phyloP scores from a whole-genome alignment of 768 basidiomycete species.

The Suillus americanus region DNA sequence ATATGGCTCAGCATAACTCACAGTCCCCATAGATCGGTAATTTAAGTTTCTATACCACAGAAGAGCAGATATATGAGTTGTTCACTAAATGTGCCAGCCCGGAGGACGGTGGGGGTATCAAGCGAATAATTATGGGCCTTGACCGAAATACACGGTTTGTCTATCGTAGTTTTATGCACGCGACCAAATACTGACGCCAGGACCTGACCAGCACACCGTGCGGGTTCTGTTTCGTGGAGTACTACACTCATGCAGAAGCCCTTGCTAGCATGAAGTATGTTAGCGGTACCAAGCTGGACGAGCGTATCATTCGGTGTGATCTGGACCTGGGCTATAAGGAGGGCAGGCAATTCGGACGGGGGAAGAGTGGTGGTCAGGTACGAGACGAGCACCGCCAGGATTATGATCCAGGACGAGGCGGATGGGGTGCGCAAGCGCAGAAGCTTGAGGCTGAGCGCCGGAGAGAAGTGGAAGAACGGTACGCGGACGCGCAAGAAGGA shows the following conservation, averaged over 20 bases:
- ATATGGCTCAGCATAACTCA: conserved; percentile 20
- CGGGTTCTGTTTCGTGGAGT: conserved; percentile 96
- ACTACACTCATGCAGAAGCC: conserved; percentile 93
- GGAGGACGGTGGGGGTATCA: conserved; percentile 87
- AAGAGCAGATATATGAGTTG: conserved; percentile 93
- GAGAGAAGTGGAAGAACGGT: conserved; percentile 83
- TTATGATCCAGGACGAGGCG: conserved; percentile 94
- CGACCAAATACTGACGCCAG: conserved; percentile 9
- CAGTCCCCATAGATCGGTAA: conserved; percentile 69
- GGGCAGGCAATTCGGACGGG: conserved; percentile 94
- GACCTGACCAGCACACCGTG: conserved; percentile 70
- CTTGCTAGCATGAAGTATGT: conserved; percentile 91
- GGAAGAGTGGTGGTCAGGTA: conserved; percentile 95
- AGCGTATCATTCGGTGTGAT: conserved; percentile 97
- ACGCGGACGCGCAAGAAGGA: conserved; percentile 76
- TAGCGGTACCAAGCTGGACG: conserved; percentile 98
- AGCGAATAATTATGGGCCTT: conserved; percentile 93
- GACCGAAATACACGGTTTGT: conserved; percentile 83
- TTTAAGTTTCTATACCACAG: conserved; percentile 91
- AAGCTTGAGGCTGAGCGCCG: conserved; percentile 69
- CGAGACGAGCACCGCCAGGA: conserved; percentile 97
- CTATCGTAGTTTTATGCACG: neutral
- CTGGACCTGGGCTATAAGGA: conserved; percentile 96
- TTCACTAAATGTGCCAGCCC: conserved; percentile 88
- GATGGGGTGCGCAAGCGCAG: conserved; percentile 90